Base-by-base conservation (phyloP, 495 filamentous ascomycete genomes). In the Xylaria longipes region DNA sequence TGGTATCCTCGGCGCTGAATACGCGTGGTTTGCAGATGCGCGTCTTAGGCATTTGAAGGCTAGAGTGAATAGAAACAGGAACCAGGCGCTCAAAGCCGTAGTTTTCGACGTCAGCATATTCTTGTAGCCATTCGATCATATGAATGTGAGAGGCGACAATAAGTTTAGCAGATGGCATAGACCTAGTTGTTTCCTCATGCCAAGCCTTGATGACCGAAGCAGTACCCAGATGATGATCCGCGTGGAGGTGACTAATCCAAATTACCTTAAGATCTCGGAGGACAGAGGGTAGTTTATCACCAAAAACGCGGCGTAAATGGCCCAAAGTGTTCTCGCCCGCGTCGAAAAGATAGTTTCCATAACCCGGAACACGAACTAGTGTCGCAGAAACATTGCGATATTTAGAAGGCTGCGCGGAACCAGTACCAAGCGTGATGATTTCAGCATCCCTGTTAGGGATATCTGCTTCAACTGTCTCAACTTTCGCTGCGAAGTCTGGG, bases 311-410 rank as follows among this genome's bases (percentile, higher is more conserved):
- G 66, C 89, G 89, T 27, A 99, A 80, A 77, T 98, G 95, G n/a
- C 96, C 96, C 20, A 98, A 84, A 0, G 96, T 98, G 73, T 92
- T 93, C 80, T 99, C 96, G 70, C 96, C 96, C 73, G 91, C 93
- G 80, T 99, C 96, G 54, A 99, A 85, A 3, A 99, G 81, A 70
- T 95, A 95, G 76, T 87, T 94, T 11, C 96, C 96, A 61, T 86
- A 87, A 0, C 89, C 91, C n/a, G 96, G 96, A 1, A 95, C 91
- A 27, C 93, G 87, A 48, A 98, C 74, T 9, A 99, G 84, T 1
- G 94, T 98, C 7, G 91, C 90, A 33, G 94, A 97, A 50, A 98
- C 96, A 79, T 98, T 99, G 67, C 96, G 92, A 80, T 97, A 95
- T 79, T 95, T 95, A 58, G 94, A 96, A 5, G 96, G 97, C 20